phyloP scores from a whole-genome alignment of 352 stramenopile genomes.

The Phytophthora boehmeriae region DNA sequence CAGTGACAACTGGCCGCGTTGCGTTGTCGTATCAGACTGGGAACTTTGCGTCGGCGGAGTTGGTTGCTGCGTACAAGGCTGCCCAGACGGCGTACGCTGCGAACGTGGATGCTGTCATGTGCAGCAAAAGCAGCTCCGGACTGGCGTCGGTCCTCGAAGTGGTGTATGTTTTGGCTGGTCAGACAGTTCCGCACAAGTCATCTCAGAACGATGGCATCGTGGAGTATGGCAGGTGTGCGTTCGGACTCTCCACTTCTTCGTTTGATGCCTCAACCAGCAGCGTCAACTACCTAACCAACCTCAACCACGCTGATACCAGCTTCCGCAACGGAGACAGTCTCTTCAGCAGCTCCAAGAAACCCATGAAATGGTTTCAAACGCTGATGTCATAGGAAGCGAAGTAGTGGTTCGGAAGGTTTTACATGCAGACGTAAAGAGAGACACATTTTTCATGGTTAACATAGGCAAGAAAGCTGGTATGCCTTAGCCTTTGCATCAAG shows the following conservation, averaged over 20 bases:
- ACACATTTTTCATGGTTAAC: too few relatives aligned
- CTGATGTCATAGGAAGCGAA: constrained; percentile 28
- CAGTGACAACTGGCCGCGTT: constrained; percentile 19
- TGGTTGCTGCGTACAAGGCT: constrained; percentile 13
- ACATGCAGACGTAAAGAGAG: too few relatives aligned
- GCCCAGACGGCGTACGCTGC: constrained; percentile 21
- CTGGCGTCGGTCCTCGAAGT: constrained; percentile 19
- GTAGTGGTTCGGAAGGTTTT: neutral
- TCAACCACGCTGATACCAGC: constrained; percentile 55
- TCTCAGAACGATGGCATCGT: constrained; percentile 37
- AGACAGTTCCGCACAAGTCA: constrained; percentile 24
- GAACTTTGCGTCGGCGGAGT: constrained; percentile 16
- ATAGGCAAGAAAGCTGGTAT: too few relatives aligned
- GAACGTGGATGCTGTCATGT: constrained; percentile 30
- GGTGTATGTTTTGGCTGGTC: constrained; percentile 16
- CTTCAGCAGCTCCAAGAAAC: constrained; percentile 46
- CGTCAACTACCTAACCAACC: constrained; percentile 45
- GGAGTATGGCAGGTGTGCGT: constrained; percentile 47
- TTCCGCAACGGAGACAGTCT: constrained; percentile 56
- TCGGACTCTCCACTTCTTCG: constrained; percentile 23
- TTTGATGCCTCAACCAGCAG: constrained; percentile 40
- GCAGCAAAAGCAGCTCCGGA: constrained; percentile 25
- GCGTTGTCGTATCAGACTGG: constrained; percentile 36
- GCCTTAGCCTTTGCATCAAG: too few relatives aligned
- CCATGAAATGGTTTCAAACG: constrained; percentile 63